Percentiles rank a stretch among this genome's conserved stretches.
phyloP scores from a whole-genome alignment of 345 rosid genomes.

The Crucihimalaya himalaica region DNA sequence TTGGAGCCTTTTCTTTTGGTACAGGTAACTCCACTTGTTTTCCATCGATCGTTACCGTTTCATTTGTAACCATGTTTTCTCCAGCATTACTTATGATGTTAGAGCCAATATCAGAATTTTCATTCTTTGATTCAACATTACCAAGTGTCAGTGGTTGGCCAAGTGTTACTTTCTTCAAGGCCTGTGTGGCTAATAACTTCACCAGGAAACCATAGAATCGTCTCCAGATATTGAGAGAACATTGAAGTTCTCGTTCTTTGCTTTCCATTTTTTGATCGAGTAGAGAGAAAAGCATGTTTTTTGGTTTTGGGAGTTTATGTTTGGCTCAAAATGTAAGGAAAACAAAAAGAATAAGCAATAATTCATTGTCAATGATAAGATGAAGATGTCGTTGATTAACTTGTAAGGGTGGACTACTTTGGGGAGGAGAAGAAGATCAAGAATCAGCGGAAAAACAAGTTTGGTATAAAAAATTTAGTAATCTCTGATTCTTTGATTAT shows the following conservation, averaged over 20 bases:
- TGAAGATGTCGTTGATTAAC: conserved; percentile 24
- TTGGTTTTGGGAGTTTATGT: not conserved
- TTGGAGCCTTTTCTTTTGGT: conserved; percentile 31
- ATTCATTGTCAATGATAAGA: not conserved
- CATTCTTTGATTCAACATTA: not conserved
- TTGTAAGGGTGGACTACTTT: conserved; percentile 26
- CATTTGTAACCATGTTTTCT: not conserved
- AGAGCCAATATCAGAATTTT: conserved; percentile 16
- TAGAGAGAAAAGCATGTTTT: conserved; percentile 21
- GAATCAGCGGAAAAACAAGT: conserved; percentile 28
- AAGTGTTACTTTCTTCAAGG: conserved; percentile 26
- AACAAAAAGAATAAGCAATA: not conserved
- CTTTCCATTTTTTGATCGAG: not conserved
- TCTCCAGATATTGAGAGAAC: conserved; percentile 11
- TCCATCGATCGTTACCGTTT: not conserved
- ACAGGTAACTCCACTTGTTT: conserved; percentile 8
- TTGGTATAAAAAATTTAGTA: conserved; percentile 6
- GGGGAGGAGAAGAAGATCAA: conserved; percentile 3
- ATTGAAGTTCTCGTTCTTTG: not conserved
- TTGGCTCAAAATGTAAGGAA: conserved; percentile 3
- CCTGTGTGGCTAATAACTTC: conserved; percentile 19
- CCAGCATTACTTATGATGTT: conserved; percentile 14
- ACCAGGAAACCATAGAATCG: conserved; percentile 18
- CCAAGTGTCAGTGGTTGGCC: conserved; percentile 1
- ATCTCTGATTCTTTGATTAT: conserved; percentile 25